These are phyloP conservation scores for Botrytis galanthina DNA, from an alignment of 2,329 filamentous ascomycete species.

Conservation along the genomic window DNA sequence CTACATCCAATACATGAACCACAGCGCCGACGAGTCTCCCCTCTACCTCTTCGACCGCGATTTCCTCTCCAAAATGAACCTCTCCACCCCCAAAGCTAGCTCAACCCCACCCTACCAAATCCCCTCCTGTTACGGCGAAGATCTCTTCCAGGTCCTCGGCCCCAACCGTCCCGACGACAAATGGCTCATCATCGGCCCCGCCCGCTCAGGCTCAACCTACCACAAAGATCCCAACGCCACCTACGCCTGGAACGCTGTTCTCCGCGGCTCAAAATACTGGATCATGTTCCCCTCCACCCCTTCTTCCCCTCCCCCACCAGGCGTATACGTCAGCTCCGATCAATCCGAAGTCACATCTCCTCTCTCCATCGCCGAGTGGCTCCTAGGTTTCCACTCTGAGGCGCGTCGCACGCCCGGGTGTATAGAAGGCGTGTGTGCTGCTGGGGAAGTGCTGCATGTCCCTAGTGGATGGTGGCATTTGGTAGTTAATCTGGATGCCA, in stretches of 20 bases:
- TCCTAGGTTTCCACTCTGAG: constrained; percentile 83
- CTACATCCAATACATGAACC: constrained; percentile 78
- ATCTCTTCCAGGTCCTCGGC: constrained; percentile 79
- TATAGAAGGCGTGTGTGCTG: constrained; percentile 77
- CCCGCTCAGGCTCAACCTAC: constrained; percentile 86
- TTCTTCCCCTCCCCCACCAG: constrained; percentile 58
- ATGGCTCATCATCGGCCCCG: constrained; percentile 90
- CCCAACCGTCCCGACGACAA: constrained; percentile 78
- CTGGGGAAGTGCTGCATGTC: constrained; percentile 87
- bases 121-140: constrained; percentile 80
- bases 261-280: constrained; percentile 93
- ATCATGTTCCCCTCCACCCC: constrained; percentile 86
- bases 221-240: constrained; percentile 78
- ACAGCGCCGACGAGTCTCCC: constrained; percentile 81
- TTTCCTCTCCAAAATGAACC: constrained; percentile 82
- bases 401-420: constrained; percentile 75
- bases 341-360: constrained; percentile 92
- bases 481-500: constrained; percentile 81
- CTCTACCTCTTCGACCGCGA: constrained; percentile 87
- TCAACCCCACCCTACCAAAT: constrained; percentile 63
- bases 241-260: constrained; percentile 90
- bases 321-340: constrained; percentile 85
- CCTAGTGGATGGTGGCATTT: constrained; percentile 97
- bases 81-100: constrained; percentile 57
- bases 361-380: constrained; percentile 94